phyloP scores from a whole-genome alignment of 805 yeast genomes.

The Saccharomycopsis amapae region DNA sequence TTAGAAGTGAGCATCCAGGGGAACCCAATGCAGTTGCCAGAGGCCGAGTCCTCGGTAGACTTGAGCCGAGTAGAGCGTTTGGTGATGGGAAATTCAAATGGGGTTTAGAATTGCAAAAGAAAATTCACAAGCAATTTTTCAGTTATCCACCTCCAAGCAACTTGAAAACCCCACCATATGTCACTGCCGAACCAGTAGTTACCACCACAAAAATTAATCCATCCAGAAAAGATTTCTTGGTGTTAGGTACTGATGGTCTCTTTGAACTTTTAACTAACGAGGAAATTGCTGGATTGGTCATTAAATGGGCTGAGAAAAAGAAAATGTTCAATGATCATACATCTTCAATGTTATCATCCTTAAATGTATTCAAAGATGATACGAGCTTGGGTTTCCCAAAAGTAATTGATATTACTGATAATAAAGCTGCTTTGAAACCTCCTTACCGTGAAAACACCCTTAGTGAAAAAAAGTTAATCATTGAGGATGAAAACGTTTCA shows the following conservation, averaged over 20 bases:
- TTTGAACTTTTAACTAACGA: constrained; percentile 89
- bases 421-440: constrained; percentile 56
- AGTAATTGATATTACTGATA: constrained; percentile 54
- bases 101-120: constrained; percentile 65
- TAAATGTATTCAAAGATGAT: constrained; percentile 2
- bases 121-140: constrained; percentile 67
- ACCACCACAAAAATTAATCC: constrained; percentile 73
- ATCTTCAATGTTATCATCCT: constrained; percentile 12
- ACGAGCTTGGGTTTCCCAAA: constrained; percentile 37
- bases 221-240: constrained; percentile 72
- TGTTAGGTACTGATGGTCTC: constrained; percentile 90
- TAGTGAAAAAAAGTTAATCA: constrained; percentile 36
- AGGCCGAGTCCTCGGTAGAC: constrained; percentile 86
- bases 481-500: constrained; percentile 83
- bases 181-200: constrained; percentile 91
- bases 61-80: constrained; percentile 94
- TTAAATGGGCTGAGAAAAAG: constrained; percentile 82
- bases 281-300: constrained; percentile 87
- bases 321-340: constrained; percentile 33
- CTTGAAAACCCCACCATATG: constrained; percentile 88
- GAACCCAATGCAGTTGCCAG: constrained; percentile 77
- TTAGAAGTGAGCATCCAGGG: constrained; percentile 83
- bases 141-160: constrained; percentile 70
- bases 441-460: constrained; percentile 54
- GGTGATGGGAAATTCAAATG: constrained; percentile 95